Evolutionary conservation across 768 basidiomycete genomes (phyloP).

Genomic region (Hypholoma fasciculare): DNA sequence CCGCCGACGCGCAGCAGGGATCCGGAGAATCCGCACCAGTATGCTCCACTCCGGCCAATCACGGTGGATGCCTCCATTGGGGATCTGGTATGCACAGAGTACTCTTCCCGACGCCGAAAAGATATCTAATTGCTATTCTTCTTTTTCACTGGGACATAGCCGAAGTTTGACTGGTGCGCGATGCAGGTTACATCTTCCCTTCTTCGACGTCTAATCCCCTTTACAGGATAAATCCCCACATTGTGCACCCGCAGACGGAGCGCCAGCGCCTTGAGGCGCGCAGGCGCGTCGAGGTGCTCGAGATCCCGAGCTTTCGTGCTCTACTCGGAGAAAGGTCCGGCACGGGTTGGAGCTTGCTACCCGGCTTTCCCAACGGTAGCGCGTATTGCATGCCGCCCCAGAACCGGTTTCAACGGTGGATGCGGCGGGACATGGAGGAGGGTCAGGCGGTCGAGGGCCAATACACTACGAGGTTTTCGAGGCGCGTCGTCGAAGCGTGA

Average conservation of each 20-base stretch:
- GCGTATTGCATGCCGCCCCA: slow-evolving; percentile 44
- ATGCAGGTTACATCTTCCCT: neutral
- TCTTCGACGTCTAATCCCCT: neutral
- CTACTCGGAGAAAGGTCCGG: slow-evolving; percentile 8
- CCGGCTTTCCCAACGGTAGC: slow-evolving; percentile 49
- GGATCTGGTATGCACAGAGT: slow-evolving; percentile 56
- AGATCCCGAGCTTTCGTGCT: slow-evolving; percentile 50
- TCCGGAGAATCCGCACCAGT: slow-evolving; percentile 40
- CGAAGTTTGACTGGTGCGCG: slow-evolving; percentile 67
- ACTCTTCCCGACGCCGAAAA: neutral
- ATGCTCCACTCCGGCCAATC: slow-evolving; percentile 60
- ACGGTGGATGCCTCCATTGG: slow-evolving; percentile 66
- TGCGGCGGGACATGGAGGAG: slow-evolving; percentile 22
- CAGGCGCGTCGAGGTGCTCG: slow-evolving; percentile 33
- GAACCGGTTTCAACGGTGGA: slow-evolving; percentile 42
- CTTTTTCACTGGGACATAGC: slow-evolving; percentile 35
- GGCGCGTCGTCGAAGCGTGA: slow-evolving; percentile 52
- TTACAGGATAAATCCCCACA: slow-evolving; percentile 60
- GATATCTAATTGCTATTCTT: slow-evolving; percentile 5
- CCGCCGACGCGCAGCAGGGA: slow-evolving; percentile 46
- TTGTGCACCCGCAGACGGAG: slow-evolving; percentile 30
- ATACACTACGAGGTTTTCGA: slow-evolving; percentile 46
- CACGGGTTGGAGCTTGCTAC: slow-evolving; percentile 18
- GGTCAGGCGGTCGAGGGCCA: slow-evolving; percentile 47
- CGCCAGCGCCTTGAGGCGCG: slow-evolving; percentile 32